Evolutionary conservation across 2,329 filamentous ascomycete genomes (phyloP).

Genomic region (Trichoderma guizhouense): DNA sequence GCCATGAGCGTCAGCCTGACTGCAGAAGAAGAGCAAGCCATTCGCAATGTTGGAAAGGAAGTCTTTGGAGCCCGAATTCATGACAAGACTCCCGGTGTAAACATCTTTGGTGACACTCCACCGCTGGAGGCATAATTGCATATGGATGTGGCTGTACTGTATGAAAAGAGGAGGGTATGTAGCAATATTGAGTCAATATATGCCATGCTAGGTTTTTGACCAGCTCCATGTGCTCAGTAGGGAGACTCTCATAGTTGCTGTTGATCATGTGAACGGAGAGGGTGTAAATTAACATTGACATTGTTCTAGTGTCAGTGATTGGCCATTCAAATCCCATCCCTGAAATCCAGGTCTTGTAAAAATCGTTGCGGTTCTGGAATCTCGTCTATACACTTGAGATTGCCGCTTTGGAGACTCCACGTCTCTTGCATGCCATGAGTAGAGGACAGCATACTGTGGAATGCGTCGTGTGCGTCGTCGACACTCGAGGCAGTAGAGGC

Average conservation of each 20-base stretch:
- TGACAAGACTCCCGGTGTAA: not conserved
- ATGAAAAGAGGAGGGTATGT: not conserved
- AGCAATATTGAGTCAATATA: not conserved
- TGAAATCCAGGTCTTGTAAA: not conserved
- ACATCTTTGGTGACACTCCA: constrained; percentile 1
- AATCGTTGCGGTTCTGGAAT: not conserved
- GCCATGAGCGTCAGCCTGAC: not conserved
- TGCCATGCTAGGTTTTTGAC: not conserved
- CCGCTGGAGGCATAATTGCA: not conserved
- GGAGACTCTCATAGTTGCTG: not conserved
- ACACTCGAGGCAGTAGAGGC: not conserved
- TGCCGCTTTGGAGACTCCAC: too few relatives aligned
- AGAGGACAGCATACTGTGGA: not conserved
- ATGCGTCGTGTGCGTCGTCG: not conserved
- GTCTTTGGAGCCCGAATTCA: not conserved
- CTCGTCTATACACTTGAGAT: not conserved
- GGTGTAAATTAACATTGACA: not conserved
- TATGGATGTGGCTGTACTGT: not conserved
- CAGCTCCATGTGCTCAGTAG: not conserved
- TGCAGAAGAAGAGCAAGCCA: not conserved
- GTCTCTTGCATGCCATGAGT: not conserved
- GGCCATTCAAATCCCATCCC: not conserved
- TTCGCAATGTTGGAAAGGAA: constrained; percentile 1
- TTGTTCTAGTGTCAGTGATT: not conserved
- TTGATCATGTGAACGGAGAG: not conserved